These are phyloP conservation scores for Colletotrichum costaricense DNA, from an alignment of 2,329 filamentous ascomycete genomes.

Conservation along the genomic window DNA sequence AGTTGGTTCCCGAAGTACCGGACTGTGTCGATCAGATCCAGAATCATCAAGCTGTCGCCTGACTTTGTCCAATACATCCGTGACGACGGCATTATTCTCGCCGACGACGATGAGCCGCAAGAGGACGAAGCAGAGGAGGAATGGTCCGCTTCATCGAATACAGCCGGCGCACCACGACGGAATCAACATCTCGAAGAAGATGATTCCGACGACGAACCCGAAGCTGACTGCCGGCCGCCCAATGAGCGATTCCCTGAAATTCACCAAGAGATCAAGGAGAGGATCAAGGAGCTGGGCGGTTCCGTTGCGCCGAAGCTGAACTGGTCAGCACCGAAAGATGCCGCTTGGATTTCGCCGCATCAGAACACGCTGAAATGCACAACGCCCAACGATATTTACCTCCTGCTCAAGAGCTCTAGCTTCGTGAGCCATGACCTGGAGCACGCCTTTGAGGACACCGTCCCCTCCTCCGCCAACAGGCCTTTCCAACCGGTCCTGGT, in stretches of 20 bases:
- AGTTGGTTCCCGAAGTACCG: conserved; percentile 87
- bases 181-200: conserved; percentile 50
- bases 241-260: conserved; percentile 75
- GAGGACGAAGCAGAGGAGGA: conserved; percentile 69
- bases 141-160: conserved; percentile 47
- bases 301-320: conserved; percentile 93
- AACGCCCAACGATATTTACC: conserved; percentile 89
- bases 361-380: conserved; percentile 92
- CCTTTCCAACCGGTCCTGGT: conserved; percentile 82
- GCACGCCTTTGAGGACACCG: conserved; percentile 86
- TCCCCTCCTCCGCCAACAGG: conserved; percentile 48
- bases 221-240: conserved; percentile 54
- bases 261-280: conserved; percentile 80
- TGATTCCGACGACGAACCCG: conserved; percentile 63
- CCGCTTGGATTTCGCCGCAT: conserved; percentile 87
- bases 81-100: conserved; percentile 91
- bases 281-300: conserved; percentile 85
- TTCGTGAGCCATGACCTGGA: conserved; percentile 95
- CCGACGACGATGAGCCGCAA: conserved; percentile 68
- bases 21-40: conserved; percentile 83
- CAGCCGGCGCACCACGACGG: conserved; percentile 34
- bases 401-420: conserved; percentile 92
- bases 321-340: conserved; percentile 97
- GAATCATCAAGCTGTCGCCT: conserved; percentile 80
- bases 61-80: conserved; percentile 88